Conservation (phyloP, 2,329 filamentous ascomycete species). For the Davidsoniella virescens region DNA sequence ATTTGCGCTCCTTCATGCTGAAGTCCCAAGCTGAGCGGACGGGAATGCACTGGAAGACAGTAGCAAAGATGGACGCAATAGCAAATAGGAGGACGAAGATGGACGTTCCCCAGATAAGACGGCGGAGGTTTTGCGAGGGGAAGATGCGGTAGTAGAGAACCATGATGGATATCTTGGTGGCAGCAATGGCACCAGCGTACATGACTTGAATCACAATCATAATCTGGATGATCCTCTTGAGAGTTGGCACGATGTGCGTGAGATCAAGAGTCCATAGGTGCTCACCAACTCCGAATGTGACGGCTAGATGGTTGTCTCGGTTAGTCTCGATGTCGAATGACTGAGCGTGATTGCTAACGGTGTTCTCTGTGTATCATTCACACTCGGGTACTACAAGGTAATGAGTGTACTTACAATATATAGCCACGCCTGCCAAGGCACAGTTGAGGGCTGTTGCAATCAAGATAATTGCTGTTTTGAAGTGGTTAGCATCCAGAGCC, state of each 20-base stretch:
- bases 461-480: constrained; percentile 2
- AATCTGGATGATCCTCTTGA: constrained; percentile 13
- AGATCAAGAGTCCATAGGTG: constrained; percentile 8
- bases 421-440: background rate
- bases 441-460: constrained; percentile 6
- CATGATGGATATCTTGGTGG: constrained; percentile 21
- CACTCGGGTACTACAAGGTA: background rate
- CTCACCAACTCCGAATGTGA: constrained; percentile 9
- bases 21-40: constrained; percentile 18
- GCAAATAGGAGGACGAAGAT: constrained; percentile 15
- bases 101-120: constrained; percentile 17
- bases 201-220: constrained; percentile 18
- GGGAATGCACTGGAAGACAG: constrained; percentile 19
- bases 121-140: constrained; percentile 16
- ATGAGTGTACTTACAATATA: constrained; percentile 3
- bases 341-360: background rate
- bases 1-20: constrained; percentile 13
- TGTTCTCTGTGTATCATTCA: background rate
- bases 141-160: constrained; percentile 22
- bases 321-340: constrained; percentile 1
- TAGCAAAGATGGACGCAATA: constrained; percentile 18
- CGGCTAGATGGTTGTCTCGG: background rate
- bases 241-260: background rate
- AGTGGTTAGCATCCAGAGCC: background rate
- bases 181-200: constrained; percentile 20